Base-by-base conservation (phyloP, 1,284 basidiomycete species). In the Blastosporella zonata region DNA sequence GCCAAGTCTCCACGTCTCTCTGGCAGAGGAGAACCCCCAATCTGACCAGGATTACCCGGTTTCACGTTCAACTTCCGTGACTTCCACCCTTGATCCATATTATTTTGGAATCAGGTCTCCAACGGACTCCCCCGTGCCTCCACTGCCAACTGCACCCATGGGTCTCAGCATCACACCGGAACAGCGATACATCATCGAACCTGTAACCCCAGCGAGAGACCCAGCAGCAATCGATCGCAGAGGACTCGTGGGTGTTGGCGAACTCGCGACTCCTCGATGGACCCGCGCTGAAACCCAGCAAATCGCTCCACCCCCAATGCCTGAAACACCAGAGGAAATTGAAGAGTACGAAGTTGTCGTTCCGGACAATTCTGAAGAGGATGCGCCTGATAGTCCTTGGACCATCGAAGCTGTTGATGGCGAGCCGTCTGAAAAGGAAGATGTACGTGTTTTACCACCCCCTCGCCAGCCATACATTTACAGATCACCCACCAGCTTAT, bases 241-340 rank as follows among this genome's bases (percentile, higher is more conserved):
- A 13, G 90, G 84, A 20, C 81, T 98, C 34, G 84, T 98, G 46
- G 96, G 96, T 17, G 90, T 98, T 8, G 96, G 96, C 31, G 96
- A 98, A 69, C 81, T 98, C n/a, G 77, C 93, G 6, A 98, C 96
- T n/a, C 96, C 96, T 31, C 81, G 94, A 55, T 99, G 94, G 95
- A 78, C 81, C 56, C 67, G 63, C 59, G 54, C 62, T 37, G 72
- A 72, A 43, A 67, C 68, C 42, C 68, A 70, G 53, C 62, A 58
- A 49, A 62, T 64, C 23, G 68, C 70, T 3, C 65, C 33, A 6
- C n/a, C 41, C 5, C 45, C 50, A 12, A 18, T 50, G 13, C 48
- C 44, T 12, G 56, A 51, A 35, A 51, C 39, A 25, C 54, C 48
- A 12, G 58, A 50, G 56, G 64, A 67, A 39, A 55, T 59, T 22